Percentiles rank a stretch among this genome's conserved stretches.
Evolutionary conservation across 371 early-diverging fungal species (phyloP).

Genomic region (Syncephalastrum racemosum): DNA sequence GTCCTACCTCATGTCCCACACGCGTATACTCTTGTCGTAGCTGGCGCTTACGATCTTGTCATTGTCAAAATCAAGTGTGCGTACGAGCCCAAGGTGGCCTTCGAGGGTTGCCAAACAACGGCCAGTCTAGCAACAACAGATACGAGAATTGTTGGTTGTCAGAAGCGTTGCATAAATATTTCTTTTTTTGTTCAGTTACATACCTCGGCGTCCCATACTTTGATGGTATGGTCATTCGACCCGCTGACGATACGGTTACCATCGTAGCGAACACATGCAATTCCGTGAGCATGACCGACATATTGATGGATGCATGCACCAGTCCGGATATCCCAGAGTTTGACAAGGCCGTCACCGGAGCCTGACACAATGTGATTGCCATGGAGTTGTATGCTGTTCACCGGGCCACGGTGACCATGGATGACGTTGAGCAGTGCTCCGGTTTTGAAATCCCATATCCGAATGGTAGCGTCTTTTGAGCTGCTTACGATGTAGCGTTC

Average conservation of each 20-base stretch:
- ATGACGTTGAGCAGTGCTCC: constrained; percentile 65
- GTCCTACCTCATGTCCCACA: constrained; percentile 78
- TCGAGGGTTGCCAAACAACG: constrained; percentile 23
- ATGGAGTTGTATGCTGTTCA: constrained; percentile 84
- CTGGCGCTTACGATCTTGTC: constrained; percentile 53
- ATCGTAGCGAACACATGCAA: constrained; percentile 95
- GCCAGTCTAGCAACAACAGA: background rate
- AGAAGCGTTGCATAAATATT: constrained; percentile 5
- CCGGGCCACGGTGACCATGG: constrained; percentile 83
- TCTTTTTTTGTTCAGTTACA: constrained; percentile 48
- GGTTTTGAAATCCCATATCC: constrained; percentile 75
- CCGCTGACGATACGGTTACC: constrained; percentile 90
- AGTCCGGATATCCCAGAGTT: constrained; percentile 84
- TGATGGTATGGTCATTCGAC: constrained; percentile 93
- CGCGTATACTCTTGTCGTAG: constrained; percentile 95
- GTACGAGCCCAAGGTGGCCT: constrained; percentile 92
- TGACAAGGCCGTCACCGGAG: constrained; percentile 84
- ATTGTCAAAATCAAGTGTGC: constrained; percentile 79
- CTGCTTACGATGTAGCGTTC: constrained; percentile 79
- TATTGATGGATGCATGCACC: constrained; percentile 68
- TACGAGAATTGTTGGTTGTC: constrained; percentile 1
- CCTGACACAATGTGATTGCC: constrained; percentile 79
- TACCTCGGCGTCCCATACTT: constrained; percentile 87
- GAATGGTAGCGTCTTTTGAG: constrained; percentile 92
- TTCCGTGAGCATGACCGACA: constrained; percentile 77